Evolutionary conservation across 1,139 yeast species (phyloP).

Genomic region (Saccharomyces uvarum): DNA sequence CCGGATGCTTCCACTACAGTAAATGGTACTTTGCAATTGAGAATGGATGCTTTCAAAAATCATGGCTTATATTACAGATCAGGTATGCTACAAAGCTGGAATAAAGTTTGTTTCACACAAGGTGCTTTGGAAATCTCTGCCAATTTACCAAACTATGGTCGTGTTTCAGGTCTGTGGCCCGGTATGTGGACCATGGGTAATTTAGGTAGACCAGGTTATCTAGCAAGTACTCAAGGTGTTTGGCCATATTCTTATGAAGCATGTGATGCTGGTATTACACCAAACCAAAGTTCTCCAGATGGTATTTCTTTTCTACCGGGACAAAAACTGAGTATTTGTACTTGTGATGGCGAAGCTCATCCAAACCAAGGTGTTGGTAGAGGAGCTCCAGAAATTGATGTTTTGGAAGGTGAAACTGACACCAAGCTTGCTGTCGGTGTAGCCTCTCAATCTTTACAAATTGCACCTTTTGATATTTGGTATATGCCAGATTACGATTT

Average conservation of each 20-base stretch:
- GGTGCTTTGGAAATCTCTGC: slow-evolving; percentile 66
- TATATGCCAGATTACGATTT: slow-evolving; percentile 71
- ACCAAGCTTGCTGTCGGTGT: slow-evolving; percentile 46
- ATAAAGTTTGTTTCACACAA: slow-evolving; percentile 69
- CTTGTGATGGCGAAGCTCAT: slow-evolving; percentile 67
- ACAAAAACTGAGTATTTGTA: slow-evolving; percentile 58
- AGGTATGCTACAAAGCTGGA: slow-evolving; percentile 82
- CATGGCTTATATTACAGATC: slow-evolving; percentile 69
- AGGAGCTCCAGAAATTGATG: slow-evolving; percentile 86
- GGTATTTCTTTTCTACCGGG: slow-evolving; percentile 75
- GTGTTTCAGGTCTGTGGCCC: slow-evolving; percentile 74
- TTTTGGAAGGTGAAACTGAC: slow-evolving; percentile 63
- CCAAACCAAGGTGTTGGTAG: slow-evolving; percentile 73
- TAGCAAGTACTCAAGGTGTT: slow-evolving; percentile 72
- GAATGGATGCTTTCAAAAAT: slow-evolving; percentile 64
- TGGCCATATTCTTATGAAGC: slow-evolving; percentile 78
- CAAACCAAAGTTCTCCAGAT: slow-evolving; percentile 74
- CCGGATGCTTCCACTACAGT: slow-evolving; percentile 71
- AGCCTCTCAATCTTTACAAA: slow-evolving; percentile 72
- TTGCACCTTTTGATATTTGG: slow-evolving; percentile 84
- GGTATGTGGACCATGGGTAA: slow-evolving; percentile 86
- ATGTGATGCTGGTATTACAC: slow-evolving; percentile 82
- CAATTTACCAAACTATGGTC: slow-evolving; percentile 60
- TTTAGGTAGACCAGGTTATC: slow-evolving; percentile 72
- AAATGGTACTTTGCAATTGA: slow-evolving; percentile 54